A percentile compares a stretch with the other conserved stretches of the same genome.
phyloP scores from a whole-genome alignment of 2,329 filamentous ascomycete genomes.

The Alternaria triticina region DNA sequence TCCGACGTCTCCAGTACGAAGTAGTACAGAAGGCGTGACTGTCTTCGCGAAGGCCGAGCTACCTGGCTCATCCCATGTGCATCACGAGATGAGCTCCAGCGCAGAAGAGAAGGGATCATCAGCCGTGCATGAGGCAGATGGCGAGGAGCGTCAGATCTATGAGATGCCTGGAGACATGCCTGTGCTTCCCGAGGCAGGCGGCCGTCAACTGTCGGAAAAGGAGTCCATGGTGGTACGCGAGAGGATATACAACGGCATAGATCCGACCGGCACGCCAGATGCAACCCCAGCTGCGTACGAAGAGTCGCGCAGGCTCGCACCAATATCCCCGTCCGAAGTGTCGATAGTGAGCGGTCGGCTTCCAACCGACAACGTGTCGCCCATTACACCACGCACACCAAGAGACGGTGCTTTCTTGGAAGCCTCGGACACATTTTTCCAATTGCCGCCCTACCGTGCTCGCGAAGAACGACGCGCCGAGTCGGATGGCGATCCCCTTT shows the following conservation, averaged over 20 bases:
- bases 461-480: slow-evolving; percentile 31
- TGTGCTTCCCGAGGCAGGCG: slow-evolving; percentile 58
- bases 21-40: slow-evolving; percentile 28
- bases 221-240: slow-evolving; percentile 56
- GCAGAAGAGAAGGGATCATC: slow-evolving; percentile 25
- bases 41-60: slow-evolving; percentile 57
- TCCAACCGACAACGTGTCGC: slow-evolving; percentile 30
- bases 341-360: slow-evolving; percentile 36
- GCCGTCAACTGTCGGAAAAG: slow-evolving; percentile 56
- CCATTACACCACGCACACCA: slow-evolving; percentile 40
- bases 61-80: slow-evolving; percentile 36
- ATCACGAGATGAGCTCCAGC: slow-evolving; percentile 20
- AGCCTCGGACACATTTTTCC: slow-evolving; percentile 39
- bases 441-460: slow-evolving; percentile 30
- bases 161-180: slow-evolving; percentile 64
- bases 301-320: slow-evolving; percentile 27
- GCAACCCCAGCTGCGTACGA: slow-evolving; percentile 28
- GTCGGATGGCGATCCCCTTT: slow-evolving; percentile 39
- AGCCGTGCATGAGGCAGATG: slow-evolving; percentile 41
- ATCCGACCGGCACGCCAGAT: slow-evolving; percentile 32
- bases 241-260: slow-evolving; percentile 54
- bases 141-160: slow-evolving; percentile 48
- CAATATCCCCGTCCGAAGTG: slow-evolving; percentile 36
- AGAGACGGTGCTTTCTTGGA: slow-evolving; percentile 42
- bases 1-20: slow-evolving; percentile 28